phyloP scores from a whole-genome alignment of 2,329 filamentous ascomycete genomes.

The Venturia asperata region DNA sequence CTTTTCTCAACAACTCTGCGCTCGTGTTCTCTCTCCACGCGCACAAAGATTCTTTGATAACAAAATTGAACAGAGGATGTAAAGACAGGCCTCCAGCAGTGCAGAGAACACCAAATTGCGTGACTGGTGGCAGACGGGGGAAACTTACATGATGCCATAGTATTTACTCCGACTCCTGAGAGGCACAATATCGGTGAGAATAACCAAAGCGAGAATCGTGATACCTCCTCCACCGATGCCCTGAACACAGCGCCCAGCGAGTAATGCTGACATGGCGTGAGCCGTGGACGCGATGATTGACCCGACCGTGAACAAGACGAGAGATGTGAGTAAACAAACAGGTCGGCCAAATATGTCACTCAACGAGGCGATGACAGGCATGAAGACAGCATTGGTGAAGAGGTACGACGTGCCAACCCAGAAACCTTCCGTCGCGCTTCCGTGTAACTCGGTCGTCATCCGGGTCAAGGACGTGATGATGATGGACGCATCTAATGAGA shows the following conservation, averaged over 20 bases:
- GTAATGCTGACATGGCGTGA: slow-evolving; percentile 39
- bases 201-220: slow-evolving; percentile 34
- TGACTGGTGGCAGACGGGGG: background rate
- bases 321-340: slow-evolving; percentile 33
- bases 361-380: slow-evolving; percentile 43
- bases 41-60: background rate
- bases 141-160: slow-evolving; percentile 13
- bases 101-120: background rate
- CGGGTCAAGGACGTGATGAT: slow-evolving; percentile 12
- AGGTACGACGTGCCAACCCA: slow-evolving; percentile 67
- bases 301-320: slow-evolving; percentile 40
- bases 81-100: background rate
- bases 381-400: slow-evolving; percentile 55
- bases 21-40: background rate
- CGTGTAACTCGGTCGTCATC: slow-evolving; percentile 32
- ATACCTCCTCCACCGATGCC: slow-evolving; percentile 48
- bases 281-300: slow-evolving; percentile 38
- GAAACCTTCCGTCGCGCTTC: slow-evolving; percentile 56
- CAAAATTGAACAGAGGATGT: background rate
- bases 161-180: slow-evolving; percentile 18
- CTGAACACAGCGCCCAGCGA: slow-evolving; percentile 39
- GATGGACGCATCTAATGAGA: slow-evolving; percentile 15
- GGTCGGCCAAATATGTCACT: slow-evolving; percentile 44
- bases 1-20: background rate
- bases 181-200: slow-evolving; percentile 23